Evolutionary conservation across 2,329 filamentous ascomycete genomes (phyloP), one percentile per base, ranked within the genome.

Genomic region (Hypoxylon sp.): DNA sequence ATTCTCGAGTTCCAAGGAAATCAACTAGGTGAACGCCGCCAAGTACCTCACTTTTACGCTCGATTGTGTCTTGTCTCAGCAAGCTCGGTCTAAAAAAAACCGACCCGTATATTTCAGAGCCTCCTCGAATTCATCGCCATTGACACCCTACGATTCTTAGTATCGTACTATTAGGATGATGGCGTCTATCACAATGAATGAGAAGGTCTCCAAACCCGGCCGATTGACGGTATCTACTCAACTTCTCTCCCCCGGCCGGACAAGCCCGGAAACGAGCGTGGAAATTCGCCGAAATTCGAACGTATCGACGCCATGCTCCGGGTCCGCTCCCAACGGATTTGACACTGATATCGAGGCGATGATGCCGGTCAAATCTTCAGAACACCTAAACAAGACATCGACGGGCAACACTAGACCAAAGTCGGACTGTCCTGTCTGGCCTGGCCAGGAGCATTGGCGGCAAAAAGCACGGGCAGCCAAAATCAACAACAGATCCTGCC

Each of bases 381-480:
- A 84, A 72, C 75, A 77, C 30, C 73, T 75, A 28, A 79, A 75
- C 62, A 80, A 79, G 64, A 79, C 79, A 4, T 72, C 77, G n/a
- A 61, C 74, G 10, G 76, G 75, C 17, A 50, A 60, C 21, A 77
- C 74, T 41, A 75, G 76, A 30, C 83, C 82, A 59, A 81, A 81
- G 65, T 78, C 75, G 55, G 86, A 89, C 66, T 85, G 83, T 72
- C 81, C 84, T 48, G 86, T 89, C 17, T 90, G 88, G 88, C 88
- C 88, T 4, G 84, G 85, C 62, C 84, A 87, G 74, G 82, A 84
- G 23, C 84, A 89, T 74, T 89, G 88, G 87, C 86, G 85, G 77
- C 81, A 83, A 66, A 87, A 88, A 80, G 86, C 86, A 67, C 86
- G 85, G 78, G 83, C 81, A 10, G 85, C 85, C 65, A 87, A 87